Base-by-base conservation (phyloP, 1,284 basidiomycete species). In the Papiliotrema fonsecae region DNA sequence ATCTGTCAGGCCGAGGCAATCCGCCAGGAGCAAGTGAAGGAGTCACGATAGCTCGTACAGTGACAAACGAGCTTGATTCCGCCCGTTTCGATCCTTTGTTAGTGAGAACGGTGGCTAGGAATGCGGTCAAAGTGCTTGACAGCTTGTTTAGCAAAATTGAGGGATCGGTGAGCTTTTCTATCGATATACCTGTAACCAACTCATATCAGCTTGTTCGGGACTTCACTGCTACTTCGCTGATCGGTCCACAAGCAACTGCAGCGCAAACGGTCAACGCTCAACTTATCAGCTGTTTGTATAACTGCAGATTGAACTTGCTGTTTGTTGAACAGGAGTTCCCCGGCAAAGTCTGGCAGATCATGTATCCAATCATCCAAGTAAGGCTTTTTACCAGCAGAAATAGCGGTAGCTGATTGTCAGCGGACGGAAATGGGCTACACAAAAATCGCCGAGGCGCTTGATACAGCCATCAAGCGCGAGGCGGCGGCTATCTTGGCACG, bases 21-120 rank as follows among this genome's bases (percentile, higher is more conserved):
- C 84, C 87, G 1, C 88, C 91, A 0, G 82, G 84, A 0, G 77
- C 82, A 30, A 79, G 77, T 27, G 90, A 94, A 49, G 92, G 88
- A 4, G 75, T 84, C 4, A 83, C 82, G 45, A 78, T 92, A 28
- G 83, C 86, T 1, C 79, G 91, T 10, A 79, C 82, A 0, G 77
- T 93, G 31, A 81, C 82, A 16, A 97, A 97, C 67, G 92, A 96
- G 67, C 79, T 97, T 3, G 93, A 97, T 69, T 83, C 88, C 2
- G 91, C 90, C 3, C 82, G 86, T 49, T 97, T 96, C 66, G 93
- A 97, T 71, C 93, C 93, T 0, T 66, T 97, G 26, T 77, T 97
- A 7, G 82, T 90, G 6, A 79, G 80, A 48, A 80, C 82, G 1
- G 84, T 93, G 4, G 88, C 90, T 4, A 84, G 84, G 60, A 85